Base-by-base conservation (phyloP, 805 yeast species). In the Metschnikowia bowlesiae region DNA sequence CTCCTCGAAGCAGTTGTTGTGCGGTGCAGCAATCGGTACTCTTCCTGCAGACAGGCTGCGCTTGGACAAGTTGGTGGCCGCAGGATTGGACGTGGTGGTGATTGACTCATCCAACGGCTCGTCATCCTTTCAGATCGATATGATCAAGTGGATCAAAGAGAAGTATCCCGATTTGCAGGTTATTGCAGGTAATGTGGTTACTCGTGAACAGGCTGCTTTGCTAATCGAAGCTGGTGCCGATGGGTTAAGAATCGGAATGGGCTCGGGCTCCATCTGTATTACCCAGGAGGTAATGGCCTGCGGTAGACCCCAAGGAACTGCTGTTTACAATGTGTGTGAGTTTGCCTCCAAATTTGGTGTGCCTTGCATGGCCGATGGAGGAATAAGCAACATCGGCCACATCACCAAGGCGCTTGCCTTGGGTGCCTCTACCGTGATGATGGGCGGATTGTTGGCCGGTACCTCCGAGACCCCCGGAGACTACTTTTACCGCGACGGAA, bases 241-340 rank as follows among this genome's bases (percentile, higher is more conserved):
- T 71, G 98, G 91, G 70, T 80, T 94, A 65, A 89, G 98, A 82
- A 92, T 94, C 62, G 99, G 99, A 77, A 94, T 94, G 99, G 99
- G 99, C 68, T 89, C 98, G 33, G 99, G 99, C 65, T 89, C 97
- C 55, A 95, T 95, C 70, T 94, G 99, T 82, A 94, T 94, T 69
- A 94, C 99, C 48, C 99, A 94, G 78, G 99, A 94, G 78, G 99
- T 94, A 53, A 94, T 94, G 99, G 99, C 99, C 47, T 96, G 97
- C 76, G 99, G 99, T 76, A 90, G 99, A 81, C 99, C 99, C 54
- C 99, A 94, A 79, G 99, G 98, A 76, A 90, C 98, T 59, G 99
- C 99, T 54, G 98, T 94, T 49, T 91, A 82, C 80, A 85, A 83
- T 60, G 99, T 94, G 49, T 80, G 94, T 57, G 91, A 92, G 77